Evolutionary conservation across 352 stramenopile species (phyloP).

Genomic region (Phytopythium vexans): DNA sequence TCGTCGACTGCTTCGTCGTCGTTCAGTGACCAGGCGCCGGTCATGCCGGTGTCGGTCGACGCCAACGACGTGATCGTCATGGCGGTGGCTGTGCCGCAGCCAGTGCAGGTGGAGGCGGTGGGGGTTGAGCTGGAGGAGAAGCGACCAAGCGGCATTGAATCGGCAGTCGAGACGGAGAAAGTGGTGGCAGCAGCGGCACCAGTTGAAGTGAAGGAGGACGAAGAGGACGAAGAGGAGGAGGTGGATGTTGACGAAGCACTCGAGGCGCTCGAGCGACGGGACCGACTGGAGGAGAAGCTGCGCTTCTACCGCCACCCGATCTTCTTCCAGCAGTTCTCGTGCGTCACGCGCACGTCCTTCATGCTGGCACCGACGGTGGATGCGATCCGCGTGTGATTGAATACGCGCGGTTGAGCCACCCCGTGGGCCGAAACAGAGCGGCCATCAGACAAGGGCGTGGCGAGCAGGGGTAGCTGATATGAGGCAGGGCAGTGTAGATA

Average conservation of each 20-base stretch:
- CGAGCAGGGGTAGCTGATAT: too few relatives aligned
- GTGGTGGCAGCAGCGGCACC: slow-evolving; percentile 2
- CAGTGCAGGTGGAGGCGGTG: background rate
- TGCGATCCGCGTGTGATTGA: too few relatives aligned
- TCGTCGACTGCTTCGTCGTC: slow-evolving; percentile 6
- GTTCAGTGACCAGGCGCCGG: slow-evolving; percentile 1
- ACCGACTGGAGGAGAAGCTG: slow-evolving; percentile 18
- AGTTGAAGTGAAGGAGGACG: slow-evolving; percentile 7
- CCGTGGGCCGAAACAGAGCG: too few relatives aligned
- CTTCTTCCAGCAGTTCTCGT: slow-evolving; percentile 33
- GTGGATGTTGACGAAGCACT: slow-evolving; percentile 2
- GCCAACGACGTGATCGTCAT: background rate
- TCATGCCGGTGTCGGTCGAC: background rate
- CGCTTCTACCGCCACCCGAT: slow-evolving; percentile 24
- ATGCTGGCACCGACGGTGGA: too few relatives aligned
- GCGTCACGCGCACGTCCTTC: background rate
- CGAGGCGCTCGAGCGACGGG: background rate
- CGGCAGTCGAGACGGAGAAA: slow-evolving; percentile 3
- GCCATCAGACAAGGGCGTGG: too few relatives aligned
- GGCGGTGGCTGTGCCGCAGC: too few relatives aligned
- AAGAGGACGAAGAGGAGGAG: slow-evolving; percentile 8
- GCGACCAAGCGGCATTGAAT: background rate
- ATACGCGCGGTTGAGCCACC: too few relatives aligned
- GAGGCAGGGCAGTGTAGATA: too few relatives aligned
- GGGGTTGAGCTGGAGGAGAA: background rate